Conservation (phyloP, 2,329 filamentous ascomycete species). For the Stromatinia cepivora region DNA sequence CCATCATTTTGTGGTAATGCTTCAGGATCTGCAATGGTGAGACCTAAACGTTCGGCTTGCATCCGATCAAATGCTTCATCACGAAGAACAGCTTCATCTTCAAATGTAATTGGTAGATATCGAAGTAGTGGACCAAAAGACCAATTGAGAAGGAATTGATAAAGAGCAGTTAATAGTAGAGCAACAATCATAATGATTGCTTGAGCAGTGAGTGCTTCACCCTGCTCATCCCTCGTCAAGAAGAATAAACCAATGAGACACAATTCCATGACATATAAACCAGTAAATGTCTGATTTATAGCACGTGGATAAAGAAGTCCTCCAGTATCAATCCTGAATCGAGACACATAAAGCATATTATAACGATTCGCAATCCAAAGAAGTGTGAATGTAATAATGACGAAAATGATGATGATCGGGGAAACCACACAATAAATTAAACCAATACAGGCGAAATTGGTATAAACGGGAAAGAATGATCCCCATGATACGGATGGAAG, state of each 20-base stretch:
- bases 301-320: conserved; percentile 88
- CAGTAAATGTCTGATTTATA: conserved; percentile 93
- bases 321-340: conserved; percentile 86
- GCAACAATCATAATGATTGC: conserved; percentile 82
- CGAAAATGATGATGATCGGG: conserved; percentile 88
- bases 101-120: conserved; percentile 90
- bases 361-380: conserved; percentile 97
- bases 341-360: conserved; percentile 91
- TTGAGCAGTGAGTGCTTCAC: conserved; percentile 63
- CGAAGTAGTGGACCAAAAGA: conserved; percentile 84
- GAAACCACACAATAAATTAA: conserved; percentile 87
- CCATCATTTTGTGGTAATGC: conserved; percentile 29
- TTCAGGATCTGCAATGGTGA: conserved; percentile 54
- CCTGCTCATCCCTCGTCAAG: conserved; percentile 61
- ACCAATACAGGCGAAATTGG: conserved; percentile 91
- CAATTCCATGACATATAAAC: conserved; percentile 91
- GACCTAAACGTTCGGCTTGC: conserved; percentile 68
- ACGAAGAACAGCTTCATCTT: conserved; percentile 89
- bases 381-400: conserved; percentile 85
- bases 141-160: conserved; percentile 76
- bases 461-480: conserved; percentile 92
- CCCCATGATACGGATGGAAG: conserved; percentile 84
- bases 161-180: conserved; percentile 68
- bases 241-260: conserved; percentile 90
- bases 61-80: conserved; percentile 85